Percentiles rank a stretch among this genome's conserved stretches.
These are phyloP conservation scores for Komagataea norvegica DNA, from an alignment of 1,139 yeast genomes.

Conservation along the genomic window DNA sequence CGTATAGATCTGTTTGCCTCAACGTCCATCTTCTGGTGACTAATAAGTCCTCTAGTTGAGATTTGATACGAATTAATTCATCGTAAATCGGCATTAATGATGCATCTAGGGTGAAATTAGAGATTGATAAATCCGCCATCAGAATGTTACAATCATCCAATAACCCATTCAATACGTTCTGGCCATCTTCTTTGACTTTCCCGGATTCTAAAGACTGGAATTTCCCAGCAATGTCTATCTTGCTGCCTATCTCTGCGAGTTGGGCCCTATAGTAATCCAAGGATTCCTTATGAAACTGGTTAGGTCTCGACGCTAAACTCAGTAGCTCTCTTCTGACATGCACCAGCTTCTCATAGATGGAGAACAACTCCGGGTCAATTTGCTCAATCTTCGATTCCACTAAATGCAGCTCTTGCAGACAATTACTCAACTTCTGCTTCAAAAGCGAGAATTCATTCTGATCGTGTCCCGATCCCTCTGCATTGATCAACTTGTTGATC, in stretches of 20 bases:
- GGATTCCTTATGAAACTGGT: constrained; percentile 28
- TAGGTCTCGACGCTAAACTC: constrained; percentile 41
- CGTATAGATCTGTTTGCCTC: constrained; percentile 88
- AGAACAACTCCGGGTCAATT: constrained; percentile 51
- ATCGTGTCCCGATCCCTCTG: constrained; percentile 24
- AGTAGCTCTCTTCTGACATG: constrained; percentile 50
- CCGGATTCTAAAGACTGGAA: constrained; percentile 37
- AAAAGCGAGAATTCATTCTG: constrained; percentile 53
- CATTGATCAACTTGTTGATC: constrained; percentile 46
- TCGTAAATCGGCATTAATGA: constrained; percentile 46
- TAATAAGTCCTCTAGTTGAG: constrained; percentile 71
- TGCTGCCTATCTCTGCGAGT: constrained; percentile 38
- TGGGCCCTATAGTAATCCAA: constrained; percentile 35
- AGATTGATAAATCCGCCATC: constrained; percentile 62
- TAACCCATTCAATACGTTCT: constrained; percentile 63
- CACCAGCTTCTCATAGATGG: constrained; percentile 48
- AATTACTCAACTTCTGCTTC: constrained; percentile 53
- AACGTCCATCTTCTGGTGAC: constrained; percentile 96
- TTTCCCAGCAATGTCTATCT: constrained; percentile 41
- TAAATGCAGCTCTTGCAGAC: constrained; percentile 48
- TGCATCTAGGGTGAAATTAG: constrained; percentile 46
- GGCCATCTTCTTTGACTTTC: constrained; percentile 41
- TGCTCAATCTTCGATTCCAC: constrained; percentile 51
- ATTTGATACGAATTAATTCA: constrained; percentile 57
- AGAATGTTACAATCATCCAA: constrained; percentile 79